Evolutionary conservation across 2,329 filamentous ascomycete genomes (phyloP), one percentile per base, ranked within the genome.

Genomic region (Fusarium pseudoanthophilum): DNA sequence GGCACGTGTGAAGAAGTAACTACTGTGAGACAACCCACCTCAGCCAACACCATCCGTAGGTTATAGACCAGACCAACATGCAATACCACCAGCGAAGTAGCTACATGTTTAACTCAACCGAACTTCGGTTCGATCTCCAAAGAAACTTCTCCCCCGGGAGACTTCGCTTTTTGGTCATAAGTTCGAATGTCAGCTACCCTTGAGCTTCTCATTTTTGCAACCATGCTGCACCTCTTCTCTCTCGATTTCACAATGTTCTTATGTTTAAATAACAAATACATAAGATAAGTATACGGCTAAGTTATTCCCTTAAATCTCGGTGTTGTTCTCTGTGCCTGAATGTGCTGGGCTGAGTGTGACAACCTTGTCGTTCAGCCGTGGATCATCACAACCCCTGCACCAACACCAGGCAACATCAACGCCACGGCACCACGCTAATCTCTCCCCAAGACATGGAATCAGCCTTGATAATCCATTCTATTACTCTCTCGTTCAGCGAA

Each of bases 91-190:
- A 69, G 64, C 64, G 64, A 68, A 46, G 64, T 69, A 68, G 66
- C 57, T 63, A 32, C 8, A 45, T 4, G 2, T 58, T 14, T 42
- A 46, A 36, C 28, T 8, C 32, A 36, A 24, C 43, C 4, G 13
- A 5, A 40, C 30, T 34, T 7, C 58, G 32, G 34, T 36, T 21
- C 7, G 11, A 43, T 24, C 20, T 26, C 18, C 9, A 11, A 7
- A 26, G 5, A 26, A 34, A 15, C 11, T 5, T 39, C 49, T 43
- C 55, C n/a, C 15, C 43, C 16, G 34, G 40, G 61, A 53, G 49
- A 52, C 62, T 71, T 71, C 68, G 68, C 56, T 68, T 71, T 70
- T 71, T 71, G 49, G n/a, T 28, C 9, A 6, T 13, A 2, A 36
- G 55, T 58, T 58, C 55, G 55, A 58, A 18, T 58, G 5, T 15